phyloP scores from a whole-genome alignment of 2,329 filamentous ascomycete genomes.

The Karstenula rhodostoma region DNA sequence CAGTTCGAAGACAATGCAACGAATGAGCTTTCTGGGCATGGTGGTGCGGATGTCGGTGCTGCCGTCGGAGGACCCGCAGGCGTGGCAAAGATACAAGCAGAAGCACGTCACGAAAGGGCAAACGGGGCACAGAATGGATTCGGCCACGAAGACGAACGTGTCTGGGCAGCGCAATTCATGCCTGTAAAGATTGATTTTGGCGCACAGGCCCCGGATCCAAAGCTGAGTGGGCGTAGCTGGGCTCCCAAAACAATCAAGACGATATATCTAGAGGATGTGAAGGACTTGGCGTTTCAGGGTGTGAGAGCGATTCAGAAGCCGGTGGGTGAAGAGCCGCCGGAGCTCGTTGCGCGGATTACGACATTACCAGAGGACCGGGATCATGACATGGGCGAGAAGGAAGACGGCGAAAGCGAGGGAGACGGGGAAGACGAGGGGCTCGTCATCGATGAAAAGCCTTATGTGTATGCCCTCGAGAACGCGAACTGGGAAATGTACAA shows the following conservation, averaged over 20 bases:
- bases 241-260: slow-evolving; percentile 16
- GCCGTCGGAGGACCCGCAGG: slow-evolving; percentile 16
- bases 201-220: background rate
- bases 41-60: slow-evolving; percentile 11
- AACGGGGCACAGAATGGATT: slow-evolving; percentile 16
- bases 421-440: background rate
- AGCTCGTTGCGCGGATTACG: slow-evolving; percentile 14
- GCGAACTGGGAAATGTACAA: slow-evolving; percentile 18
- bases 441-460: slow-evolving; percentile 17
- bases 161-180: slow-evolving; percentile 25
- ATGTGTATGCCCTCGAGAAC: slow-evolving; percentile 15
- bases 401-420: background rate
- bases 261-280: slow-evolving; percentile 16
- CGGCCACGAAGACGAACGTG: slow-evolving; percentile 20
- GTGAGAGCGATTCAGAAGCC: slow-evolving; percentile 12
- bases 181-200: slow-evolving; percentile 18
- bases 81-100: slow-evolving; percentile 9
- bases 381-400: background rate
- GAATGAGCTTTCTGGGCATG: background rate
- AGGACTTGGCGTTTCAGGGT: slow-evolving; percentile 16
- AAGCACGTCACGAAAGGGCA: slow-evolving; percentile 10
- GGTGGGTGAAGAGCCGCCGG: slow-evolving; percentile 4
- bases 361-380: background rate
- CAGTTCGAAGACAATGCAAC: slow-evolving; percentile 12
- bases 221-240: background rate